Conservation (phyloP, 179 eudicot species). For the Dionaea muscipula region DNA sequence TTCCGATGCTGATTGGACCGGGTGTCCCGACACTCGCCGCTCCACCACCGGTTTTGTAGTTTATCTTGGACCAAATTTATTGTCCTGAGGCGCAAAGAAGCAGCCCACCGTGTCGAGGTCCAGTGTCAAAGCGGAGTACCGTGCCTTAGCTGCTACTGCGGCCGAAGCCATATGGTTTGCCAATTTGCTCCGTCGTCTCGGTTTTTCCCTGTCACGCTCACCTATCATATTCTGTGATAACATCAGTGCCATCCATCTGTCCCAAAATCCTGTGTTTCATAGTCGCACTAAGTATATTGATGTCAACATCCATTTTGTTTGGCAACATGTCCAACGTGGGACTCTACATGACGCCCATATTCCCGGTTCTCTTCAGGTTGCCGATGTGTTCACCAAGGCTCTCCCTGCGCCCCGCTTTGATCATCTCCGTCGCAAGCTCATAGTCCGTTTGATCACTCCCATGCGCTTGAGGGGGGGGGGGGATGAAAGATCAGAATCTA, state of each 20-base stretch:
- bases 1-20: no score
- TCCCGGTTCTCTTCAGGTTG: no score
- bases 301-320: not conserved
- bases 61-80: not conserved
- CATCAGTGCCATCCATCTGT: not conserved
- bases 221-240: constrained; percentile 6
- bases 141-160: not conserved
- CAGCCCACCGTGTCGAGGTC: not conserved
- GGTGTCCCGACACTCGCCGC: no score
- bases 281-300: constrained; percentile 4
- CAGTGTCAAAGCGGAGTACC: constrained; percentile 2
- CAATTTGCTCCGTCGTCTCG: not conserved
- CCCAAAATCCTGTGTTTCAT: constrained; percentile 5
- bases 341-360: no score
- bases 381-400: no score
- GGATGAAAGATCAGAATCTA: no score
- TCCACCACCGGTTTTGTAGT: not conserved
- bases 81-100: not conserved
- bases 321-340: constrained; percentile 10
- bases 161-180: not conserved
- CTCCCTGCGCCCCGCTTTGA: no score
- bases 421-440: no score
- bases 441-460: no score
- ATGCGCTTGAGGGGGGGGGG: no score
- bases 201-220: not conserved